These are phyloP conservation scores for Thalassiosira gravida DNA, from an alignment of 352 stramenopile species.

Conservation along the genomic window DNA sequence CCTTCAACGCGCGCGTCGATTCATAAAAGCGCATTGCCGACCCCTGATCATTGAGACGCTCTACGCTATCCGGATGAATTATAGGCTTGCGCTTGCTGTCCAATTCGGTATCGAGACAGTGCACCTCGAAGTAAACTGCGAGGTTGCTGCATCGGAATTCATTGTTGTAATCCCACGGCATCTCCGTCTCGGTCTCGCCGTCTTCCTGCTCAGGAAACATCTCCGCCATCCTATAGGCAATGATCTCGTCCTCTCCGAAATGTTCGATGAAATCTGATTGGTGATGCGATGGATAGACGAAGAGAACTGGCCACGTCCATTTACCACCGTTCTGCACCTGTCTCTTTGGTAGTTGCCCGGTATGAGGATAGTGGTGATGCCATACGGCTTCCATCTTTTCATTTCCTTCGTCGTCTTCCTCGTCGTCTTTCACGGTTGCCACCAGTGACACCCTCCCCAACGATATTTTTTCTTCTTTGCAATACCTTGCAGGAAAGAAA, in stretches of 20 bases:
- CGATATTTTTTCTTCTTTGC: slow-evolving; percentile 72
- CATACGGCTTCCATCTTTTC: slow-evolving; percentile 70
- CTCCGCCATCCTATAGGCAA: slow-evolving; percentile 82
- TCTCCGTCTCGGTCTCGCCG: slow-evolving; percentile 52
- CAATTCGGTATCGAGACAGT: slow-evolving; percentile 55
- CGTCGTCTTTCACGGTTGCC: slow-evolving; percentile 78
- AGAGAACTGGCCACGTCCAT: slow-evolving; percentile 83
- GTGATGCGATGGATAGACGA: slow-evolving; percentile 83
- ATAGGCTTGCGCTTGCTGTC: slow-evolving; percentile 42
- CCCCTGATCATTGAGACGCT: slow-evolving; percentile 72
- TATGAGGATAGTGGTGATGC: slow-evolving; percentile 84
- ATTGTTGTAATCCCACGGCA: slow-evolving; percentile 86
- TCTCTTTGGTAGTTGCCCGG: slow-evolving; percentile 64
- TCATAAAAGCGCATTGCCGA: slow-evolving; percentile 85
- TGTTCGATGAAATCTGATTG: slow-evolving; percentile 86
- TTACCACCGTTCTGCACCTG: slow-evolving; percentile 27
- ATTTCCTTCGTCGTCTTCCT: slow-evolving; percentile 68
- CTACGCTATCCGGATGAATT: slow-evolving; percentile 79
- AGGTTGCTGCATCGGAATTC: slow-evolving; percentile 85
- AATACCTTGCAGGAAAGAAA: slow-evolving; percentile 48
- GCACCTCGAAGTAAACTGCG: slow-evolving; percentile 84
- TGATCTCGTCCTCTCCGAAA: slow-evolving; percentile 80
- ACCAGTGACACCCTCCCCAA: slow-evolving; percentile 80
- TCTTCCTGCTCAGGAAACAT: slow-evolving; percentile 79
- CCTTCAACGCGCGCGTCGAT: slow-evolving; percentile 78